Percentiles rank a stretch among this genome's conserved stretches.
phyloP scores from a whole-genome alignment of 306 rosid genomes.

The Geum urbanum region DNA sequence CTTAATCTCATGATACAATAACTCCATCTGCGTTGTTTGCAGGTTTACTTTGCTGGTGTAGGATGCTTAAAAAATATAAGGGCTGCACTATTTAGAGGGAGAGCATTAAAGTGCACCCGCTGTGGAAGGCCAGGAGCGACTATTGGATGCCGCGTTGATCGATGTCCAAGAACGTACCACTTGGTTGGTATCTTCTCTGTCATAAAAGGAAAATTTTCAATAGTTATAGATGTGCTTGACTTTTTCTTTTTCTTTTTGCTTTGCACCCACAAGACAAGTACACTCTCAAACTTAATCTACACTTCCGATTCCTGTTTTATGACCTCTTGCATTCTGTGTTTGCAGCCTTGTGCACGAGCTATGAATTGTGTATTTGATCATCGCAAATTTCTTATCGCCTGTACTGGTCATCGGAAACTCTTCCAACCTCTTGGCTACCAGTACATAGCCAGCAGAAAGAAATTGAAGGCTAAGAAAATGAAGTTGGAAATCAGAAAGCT shows the following conservation, averaged over 20 bases:
- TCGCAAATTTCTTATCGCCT: constrained; percentile 95
- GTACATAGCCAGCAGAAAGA: constrained; percentile 60
- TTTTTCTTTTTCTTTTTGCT: neutral
- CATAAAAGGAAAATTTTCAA: constrained; percentile 14
- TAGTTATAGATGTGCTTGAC: constrained; percentile 17
- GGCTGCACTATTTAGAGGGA: constrained; percentile 96
- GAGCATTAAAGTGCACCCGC: constrained; percentile 91
- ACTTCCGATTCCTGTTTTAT: neutral
- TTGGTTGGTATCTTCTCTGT: constrained; percentile 56
- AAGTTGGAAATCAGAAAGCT: constrained; percentile 74
- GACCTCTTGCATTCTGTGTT: constrained; percentile 19
- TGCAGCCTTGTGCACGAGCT: constrained; percentile 98
- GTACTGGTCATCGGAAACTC: constrained; percentile 88
- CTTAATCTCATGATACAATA: constrained; percentile 9
- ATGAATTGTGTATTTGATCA: constrained; percentile 94
- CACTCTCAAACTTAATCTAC: neutral
- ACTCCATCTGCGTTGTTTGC: constrained; percentile 34
- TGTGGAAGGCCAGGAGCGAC: constrained; percentile 98
- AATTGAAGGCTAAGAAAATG: constrained; percentile 78
- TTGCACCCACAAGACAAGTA: neutral
- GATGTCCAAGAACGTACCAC: constrained; percentile 94
- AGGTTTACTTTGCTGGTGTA: constrained; percentile 99
- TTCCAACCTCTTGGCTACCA: constrained; percentile 81
- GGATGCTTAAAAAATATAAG: constrained; percentile 94
- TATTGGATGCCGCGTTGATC: constrained; percentile 96